phyloP scores from a whole-genome alignment of 495 filamentous ascomycete genomes.

The Hypoxylon cercidicola region DNA sequence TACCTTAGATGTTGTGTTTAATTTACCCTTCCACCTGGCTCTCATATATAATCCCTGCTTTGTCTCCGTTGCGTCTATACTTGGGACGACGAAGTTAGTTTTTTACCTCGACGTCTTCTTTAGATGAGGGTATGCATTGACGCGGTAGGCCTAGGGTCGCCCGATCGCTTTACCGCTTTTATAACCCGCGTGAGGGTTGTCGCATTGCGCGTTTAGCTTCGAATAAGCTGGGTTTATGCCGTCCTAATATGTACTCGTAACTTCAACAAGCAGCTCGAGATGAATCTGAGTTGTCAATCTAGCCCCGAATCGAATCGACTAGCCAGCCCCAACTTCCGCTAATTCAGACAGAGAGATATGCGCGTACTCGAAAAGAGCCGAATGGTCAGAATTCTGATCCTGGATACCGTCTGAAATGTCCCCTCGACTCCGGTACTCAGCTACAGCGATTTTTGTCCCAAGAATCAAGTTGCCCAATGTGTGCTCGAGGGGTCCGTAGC shows the following conservation, averaged over 20 bases:
- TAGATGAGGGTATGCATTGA: conserved; percentile 4
- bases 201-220: conserved; percentile 21
- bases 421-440: no score
- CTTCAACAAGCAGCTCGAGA: no score
- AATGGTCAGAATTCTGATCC: no score
- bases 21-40: background rate
- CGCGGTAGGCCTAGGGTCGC: conserved; percentile 34
- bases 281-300: no score
- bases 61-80: background rate
- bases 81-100: background rate
- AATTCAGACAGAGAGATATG: no score
- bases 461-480: no score
- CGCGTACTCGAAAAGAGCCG: no score
- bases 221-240: conserved; percentile 29
- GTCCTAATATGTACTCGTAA: conserved; percentile 37
- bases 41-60: background rate
- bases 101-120: background rate
- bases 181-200: conserved; percentile 23
- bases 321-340: no score
- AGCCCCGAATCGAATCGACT: no score
- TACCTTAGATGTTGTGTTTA: background rate
- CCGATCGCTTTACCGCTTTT: conserved; percentile 13
- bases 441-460: no score
- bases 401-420: no score
- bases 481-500: no score